Conservation (phyloP, 2,329 filamentous ascomycete genomes). For the Sclerotinia subarctica region DNA sequence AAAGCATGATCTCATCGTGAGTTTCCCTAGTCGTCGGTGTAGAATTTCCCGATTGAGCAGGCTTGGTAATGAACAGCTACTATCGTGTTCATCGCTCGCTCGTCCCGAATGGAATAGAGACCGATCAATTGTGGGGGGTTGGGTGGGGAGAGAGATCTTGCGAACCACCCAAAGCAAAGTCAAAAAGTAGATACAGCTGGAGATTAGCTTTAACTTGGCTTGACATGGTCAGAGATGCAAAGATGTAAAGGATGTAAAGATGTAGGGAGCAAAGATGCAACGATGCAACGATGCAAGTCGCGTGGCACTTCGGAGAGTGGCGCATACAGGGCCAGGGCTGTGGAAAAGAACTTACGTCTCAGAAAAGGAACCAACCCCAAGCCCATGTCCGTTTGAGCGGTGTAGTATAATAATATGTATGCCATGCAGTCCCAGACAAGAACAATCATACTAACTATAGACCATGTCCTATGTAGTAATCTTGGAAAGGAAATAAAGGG, state of each 20-base stretch:
- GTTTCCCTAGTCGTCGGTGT: conserved; percentile 17
- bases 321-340: conserved; percentile 28
- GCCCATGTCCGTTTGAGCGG: conserved; percentile 37
- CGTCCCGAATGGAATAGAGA: conserved; percentile 13
- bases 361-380: background rate
- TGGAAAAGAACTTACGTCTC: conserved; percentile 18
- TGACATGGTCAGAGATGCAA: conserved; percentile 9
- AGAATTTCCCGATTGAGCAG: background rate
- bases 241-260: conserved; percentile 18
- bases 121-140: conserved; percentile 16
- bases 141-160: conserved; percentile 14
- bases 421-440: conserved; percentile 27
- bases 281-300: conserved; percentile 21
- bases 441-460: conserved; percentile 26
- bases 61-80: conserved; percentile 7
- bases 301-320: conserved; percentile 25
- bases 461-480: background rate
- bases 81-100: conserved; percentile 19
- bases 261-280: background rate
- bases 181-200: conserved; percentile 7
- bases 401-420: conserved; percentile 28
- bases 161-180: conserved; percentile 8
- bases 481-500: background rate
- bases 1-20: conserved; percentile 18
- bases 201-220: conserved; percentile 25